phyloP scores from a whole-genome alignment of 2,329 filamentous ascomycete genomes.

The Zymoseptoria ardabiliae region DNA sequence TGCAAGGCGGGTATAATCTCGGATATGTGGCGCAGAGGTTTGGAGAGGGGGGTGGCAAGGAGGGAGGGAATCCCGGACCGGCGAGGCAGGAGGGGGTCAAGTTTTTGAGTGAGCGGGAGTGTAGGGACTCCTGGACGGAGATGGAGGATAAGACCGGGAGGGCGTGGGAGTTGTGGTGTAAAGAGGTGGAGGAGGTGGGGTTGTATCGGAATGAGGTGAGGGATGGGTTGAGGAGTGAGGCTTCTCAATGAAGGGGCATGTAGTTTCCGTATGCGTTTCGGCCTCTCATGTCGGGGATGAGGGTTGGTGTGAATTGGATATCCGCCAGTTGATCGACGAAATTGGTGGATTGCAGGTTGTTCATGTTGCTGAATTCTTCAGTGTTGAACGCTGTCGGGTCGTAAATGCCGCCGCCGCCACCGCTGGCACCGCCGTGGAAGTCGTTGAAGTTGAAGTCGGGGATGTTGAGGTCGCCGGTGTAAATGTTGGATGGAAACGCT shows the following conservation, averaged over 20 bases:
- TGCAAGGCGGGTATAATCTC: slow-evolving; percentile 33
- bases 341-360: neutral
- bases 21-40: slow-evolving; percentile 34
- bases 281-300: neutral
- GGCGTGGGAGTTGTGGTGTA: slow-evolving; percentile 39
- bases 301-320: neutral
- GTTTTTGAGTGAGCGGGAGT: slow-evolving; percentile 37
- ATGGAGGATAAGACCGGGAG: slow-evolving; percentile 28
- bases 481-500: slow-evolving; percentile 34
- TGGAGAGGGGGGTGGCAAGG: slow-evolving; percentile 32
- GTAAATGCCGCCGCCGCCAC: neutral
- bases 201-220: slow-evolving; percentile 35
- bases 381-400: neutral
- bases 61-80: slow-evolving; percentile 31
- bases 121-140: slow-evolving; percentile 34
- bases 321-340: neutral
- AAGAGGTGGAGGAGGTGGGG: slow-evolving; percentile 34
- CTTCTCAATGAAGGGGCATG: neutral
- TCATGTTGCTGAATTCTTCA: neutral
- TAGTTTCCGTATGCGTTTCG: neutral
- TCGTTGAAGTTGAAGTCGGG: slow-evolving; percentile 29
- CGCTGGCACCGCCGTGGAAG: slow-evolving; percentile 20
- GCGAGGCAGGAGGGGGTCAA: slow-evolving; percentile 37
- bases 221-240: neutral
- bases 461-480: slow-evolving; percentile 29